Evolutionary conservation across 2,329 filamentous ascomycete genomes (phyloP), one percentile per base, ranked within the genome.

Genomic region (Sporothrix brunneoviolacea): DNA sequence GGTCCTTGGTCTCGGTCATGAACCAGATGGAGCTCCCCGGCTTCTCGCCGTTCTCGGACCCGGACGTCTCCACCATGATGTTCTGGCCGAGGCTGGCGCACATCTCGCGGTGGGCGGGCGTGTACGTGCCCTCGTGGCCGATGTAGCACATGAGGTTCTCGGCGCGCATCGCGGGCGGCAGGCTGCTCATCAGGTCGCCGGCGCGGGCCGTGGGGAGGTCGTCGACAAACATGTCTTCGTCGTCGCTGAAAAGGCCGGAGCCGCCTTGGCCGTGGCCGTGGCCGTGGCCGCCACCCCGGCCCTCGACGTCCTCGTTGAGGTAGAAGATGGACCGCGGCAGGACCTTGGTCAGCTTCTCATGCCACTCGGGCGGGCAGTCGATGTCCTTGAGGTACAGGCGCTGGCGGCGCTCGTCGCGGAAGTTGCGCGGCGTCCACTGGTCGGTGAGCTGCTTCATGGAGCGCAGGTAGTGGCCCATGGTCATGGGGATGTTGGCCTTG

Each of bases 91-190:
- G 71, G 32, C 87, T 95, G 12, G 89, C 93, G 66, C 93, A 98
- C 93, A 98, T 98, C 66, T 98, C 93, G 58, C 89, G 82, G 68
- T 98, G 93, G 1, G 91, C 84, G 9, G 93, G 91, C 0, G 93
- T 98, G 62, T 91, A 97, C 1, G 93, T 98, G 6, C 93, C 93
- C 70, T 98, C 93, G 61, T 97, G 91, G 0, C 93, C 93, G 60
- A 97, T 85, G 61, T 98, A 98, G 65, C 91, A 97, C 93, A 96
- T 96, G 59, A 98, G 75, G 56, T 98, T 98, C 63, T 95, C 84
- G 1, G 93, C 93, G 43, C 90, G 84, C 88, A 96, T 96, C 37
- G 85, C 80, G 38, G 77, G 71, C 1, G 90, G 89, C 4, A 98
- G 75, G 60, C 86, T 91, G 64, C 90, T 95, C 93, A 98, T 98